Percentiles rank a stretch among this genome's conserved stretches.
phyloP scores from a whole-genome alignment of 768 basidiomycete genomes.

The Rhizopogon salebrosus region DNA sequence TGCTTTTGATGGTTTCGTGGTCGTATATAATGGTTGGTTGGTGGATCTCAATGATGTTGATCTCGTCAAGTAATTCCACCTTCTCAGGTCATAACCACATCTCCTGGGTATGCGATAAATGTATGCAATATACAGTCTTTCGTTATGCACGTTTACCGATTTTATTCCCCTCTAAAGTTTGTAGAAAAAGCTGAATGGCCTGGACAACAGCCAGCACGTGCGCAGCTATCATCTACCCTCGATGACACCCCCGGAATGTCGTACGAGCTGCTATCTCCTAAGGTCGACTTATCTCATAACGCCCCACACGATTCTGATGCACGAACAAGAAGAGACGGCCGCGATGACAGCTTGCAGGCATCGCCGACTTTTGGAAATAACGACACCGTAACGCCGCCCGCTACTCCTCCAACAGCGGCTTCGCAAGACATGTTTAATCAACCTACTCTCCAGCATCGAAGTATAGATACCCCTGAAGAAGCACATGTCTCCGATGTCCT shows the following conservation, averaged over 20 bases:
- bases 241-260: slow-evolving; percentile 23
- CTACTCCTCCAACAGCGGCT: slow-evolving; percentile 10
- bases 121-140: slow-evolving; percentile 33
- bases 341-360: slow-evolving; percentile 11
- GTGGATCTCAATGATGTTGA: background rate
- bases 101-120: slow-evolving; percentile 65
- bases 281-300: slow-evolving; percentile 4
- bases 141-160: slow-evolving; percentile 7
- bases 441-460: slow-evolving; percentile 3
- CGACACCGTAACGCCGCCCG: slow-evolving; percentile 5
- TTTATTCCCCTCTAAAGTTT: slow-evolving; percentile 12
- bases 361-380: slow-evolving; percentile 20
- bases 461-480: slow-evolving; percentile 12
- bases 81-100: slow-evolving; percentile 53
- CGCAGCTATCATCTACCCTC: slow-evolving; percentile 13
- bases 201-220: slow-evolving; percentile 3
- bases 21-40: slow-evolving; percentile 64
- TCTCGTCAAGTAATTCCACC: background rate
- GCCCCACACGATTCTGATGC: slow-evolving; percentile 9
- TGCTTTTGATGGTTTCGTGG: slow-evolving; percentile 75
- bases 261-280: slow-evolving; percentile 22
- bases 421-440: slow-evolving; percentile 11
- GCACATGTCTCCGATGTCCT: slow-evolving; percentile 10
- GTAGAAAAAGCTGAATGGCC: slow-evolving; percentile 17
- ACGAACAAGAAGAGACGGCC: background rate